A percentile compares a stretch with the other conserved stretches of the same genome.
phyloP scores from a whole-genome alignment of 2,329 filamentous ascomycete species.

The Hypoxylon rubiginosum region DNA sequence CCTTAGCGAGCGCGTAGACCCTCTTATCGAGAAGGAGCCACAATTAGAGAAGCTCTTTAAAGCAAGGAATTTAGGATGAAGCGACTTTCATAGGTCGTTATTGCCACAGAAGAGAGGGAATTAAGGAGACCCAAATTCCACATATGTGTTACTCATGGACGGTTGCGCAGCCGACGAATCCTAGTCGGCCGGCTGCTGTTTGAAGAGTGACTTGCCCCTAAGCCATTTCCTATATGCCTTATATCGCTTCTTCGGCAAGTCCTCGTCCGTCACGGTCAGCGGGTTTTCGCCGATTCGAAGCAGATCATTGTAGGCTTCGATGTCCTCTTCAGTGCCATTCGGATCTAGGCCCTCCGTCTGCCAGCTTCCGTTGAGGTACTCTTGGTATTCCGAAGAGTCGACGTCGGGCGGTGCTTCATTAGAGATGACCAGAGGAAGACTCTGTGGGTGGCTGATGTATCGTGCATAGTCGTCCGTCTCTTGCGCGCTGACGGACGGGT shows the following conservation, averaged over 20 bases:
- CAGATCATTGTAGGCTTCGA: slow-evolving; percentile 81
- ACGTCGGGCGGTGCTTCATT: slow-evolving; percentile 73
- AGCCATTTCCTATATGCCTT: slow-evolving; percentile 98
- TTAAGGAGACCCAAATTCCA: slow-evolving; percentile 28
- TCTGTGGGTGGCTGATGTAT: slow-evolving; percentile 91
- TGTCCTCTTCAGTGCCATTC: slow-evolving; percentile 71
- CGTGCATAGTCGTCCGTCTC: slow-evolving; percentile 89
- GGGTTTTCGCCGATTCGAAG: slow-evolving; percentile 84
- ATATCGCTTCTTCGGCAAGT: slow-evolving; percentile 92
- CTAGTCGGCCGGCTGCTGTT: slow-evolving; percentile 80
- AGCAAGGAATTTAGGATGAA: slow-evolving; percentile 17
- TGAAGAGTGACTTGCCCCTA: slow-evolving; percentile 93
- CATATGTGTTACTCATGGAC: slow-evolving; percentile 43
- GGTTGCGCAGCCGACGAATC: slow-evolving; percentile 43
- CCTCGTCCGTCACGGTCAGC: slow-evolving; percentile 88
- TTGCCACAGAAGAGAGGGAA: neutral
- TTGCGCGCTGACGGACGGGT: slow-evolving; percentile 81
- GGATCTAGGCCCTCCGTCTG: slow-evolving; percentile 68
- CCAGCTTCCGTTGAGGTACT: slow-evolving; percentile 80
- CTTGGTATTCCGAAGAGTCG: slow-evolving; percentile 76
- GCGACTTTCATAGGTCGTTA: neutral
- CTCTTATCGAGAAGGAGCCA: slow-evolving; percentile 56
- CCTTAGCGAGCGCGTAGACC: slow-evolving; percentile 49
- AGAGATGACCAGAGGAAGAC: slow-evolving; percentile 84
- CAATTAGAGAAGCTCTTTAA: slow-evolving; percentile 53